Base-by-base conservation (phyloP, 78 protist species). In the Protostelium mycophagum region DNA sequence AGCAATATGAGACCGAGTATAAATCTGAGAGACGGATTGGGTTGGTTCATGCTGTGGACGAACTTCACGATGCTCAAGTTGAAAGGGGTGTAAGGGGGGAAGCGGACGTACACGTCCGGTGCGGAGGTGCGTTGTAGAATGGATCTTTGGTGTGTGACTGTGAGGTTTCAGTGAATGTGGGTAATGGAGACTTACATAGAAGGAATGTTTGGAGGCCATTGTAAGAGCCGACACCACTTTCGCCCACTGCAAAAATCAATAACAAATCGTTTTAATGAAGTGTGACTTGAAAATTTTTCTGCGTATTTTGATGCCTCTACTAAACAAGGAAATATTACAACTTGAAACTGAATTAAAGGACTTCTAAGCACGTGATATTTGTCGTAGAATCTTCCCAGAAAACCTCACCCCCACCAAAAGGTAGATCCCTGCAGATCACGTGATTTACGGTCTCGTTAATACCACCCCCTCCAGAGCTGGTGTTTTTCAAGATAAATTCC, bases 401-500 rank as follows among this genome's bases (percentile, higher is more conserved):
- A n/a, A n/a, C 16, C 73, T 51, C 99, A 28, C 97, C 95, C 28
- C 99, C 99, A 28, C 99, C 99, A 39, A 98, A 98, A 38, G 99
- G 99, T 34, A 98, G 94, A 0, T 9, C 83, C 1, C 35, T 36
- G 88, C 85, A 85, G 1, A 91, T 85, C 36, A 91, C 90, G 83
- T 94, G 96, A 10, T 90, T 37, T 5, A 94, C 85, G 36, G 38
- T 31, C 36, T 94, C 95, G 83, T 93, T 93, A 38, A 90, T 38
- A 89, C 89, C 88, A 35, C 86, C 84, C 0, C 89, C 83, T 35
- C 95, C 95, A 0, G 95, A 93, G 35, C 87, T 89, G 28, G 91
- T 85, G 28, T 38, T 36, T 10, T 90, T 89, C 0, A 93, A 31
- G 28, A 93, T 36, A 28, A 37, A 34, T 35, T 89, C 91, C 87